Base-by-base conservation (phyloP, 2,329 filamentous ascomycete species). In the Nigrospora osmanthi region DNA sequence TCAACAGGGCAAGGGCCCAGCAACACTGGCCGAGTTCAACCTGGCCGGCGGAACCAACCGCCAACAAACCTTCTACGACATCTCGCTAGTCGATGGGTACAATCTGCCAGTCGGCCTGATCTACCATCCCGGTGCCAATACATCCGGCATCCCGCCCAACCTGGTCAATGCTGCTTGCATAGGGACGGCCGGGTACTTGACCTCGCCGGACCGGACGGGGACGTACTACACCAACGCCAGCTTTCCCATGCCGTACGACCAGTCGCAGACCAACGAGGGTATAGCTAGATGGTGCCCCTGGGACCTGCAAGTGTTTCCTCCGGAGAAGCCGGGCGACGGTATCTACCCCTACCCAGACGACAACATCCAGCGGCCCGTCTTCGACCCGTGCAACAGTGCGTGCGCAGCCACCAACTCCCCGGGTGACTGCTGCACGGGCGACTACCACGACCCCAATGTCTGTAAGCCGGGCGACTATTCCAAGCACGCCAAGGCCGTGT, bases 21-120 rank as follows among this genome's bases (percentile, higher is more conserved):
- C 81, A 13, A 90, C 86, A 1, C 75, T 94, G 12, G 87, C 85
- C 35, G 88, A 94, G 59, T 90, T 93, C 64, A 89, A 84, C 44
- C 73, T 91, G 14, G 76, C 80, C 41, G 85, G 83, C 28, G 82
- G 83, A 30, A 66, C 74, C 37, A 69, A 71, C 17, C 68, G 69
- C 40, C 64, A 59, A 47, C 83, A 89, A 58, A 85, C 81, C 11
- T 93, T 88, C 61, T 91, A 90, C 66, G 87, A 93, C 62, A 87
- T 93, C 50, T 89, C 85, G 35, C 72, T 91, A 3, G 87, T 93
- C 17, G 87, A 93, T 58, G 87, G 87, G 40, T 91, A 91, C 73
- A 91, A 91, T 58, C 65, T 91, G 1, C 85, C 85, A 2, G 60
- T 90, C 49, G 83, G 78, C 30, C 78, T 80, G 58, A 70, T 73